These are phyloP conservation scores for Penicillium sp. DNA, from an alignment of 2,329 filamentous ascomycete species.

Conservation along the genomic window DNA sequence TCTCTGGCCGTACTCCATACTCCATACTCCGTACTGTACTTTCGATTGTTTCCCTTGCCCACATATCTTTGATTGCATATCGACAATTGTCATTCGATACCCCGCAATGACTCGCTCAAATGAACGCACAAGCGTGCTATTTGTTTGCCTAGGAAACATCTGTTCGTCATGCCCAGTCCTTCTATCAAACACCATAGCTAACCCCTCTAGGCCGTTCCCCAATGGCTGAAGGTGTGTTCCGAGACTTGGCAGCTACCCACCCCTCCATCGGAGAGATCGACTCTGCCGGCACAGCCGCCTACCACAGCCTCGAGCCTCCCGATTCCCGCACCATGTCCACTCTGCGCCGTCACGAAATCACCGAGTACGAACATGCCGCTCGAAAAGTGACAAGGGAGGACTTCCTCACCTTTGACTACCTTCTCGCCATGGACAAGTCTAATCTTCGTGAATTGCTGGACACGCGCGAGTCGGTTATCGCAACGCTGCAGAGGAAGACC, in stretches of 20 bases:
- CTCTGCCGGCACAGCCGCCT: conserved; percentile 86
- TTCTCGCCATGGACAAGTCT: conserved; percentile 88
- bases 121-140: conserved; percentile 69
- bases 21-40: neutral
- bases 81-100: neutral
- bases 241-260: conserved; percentile 62
- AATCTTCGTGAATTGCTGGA: conserved; percentile 73
- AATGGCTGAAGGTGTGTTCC: conserved; percentile 96
- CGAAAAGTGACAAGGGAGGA: conserved; percentile 72
- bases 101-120: conserved; percentile 24
- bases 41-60: neutral
- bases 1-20: neutral
- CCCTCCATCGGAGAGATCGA: conserved; percentile 70
- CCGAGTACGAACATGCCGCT: conserved; percentile 73
- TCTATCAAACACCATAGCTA: conserved; percentile 1
- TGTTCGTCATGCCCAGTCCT: conserved; percentile 52
- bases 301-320: conserved; percentile 75
- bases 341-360: conserved; percentile 72
- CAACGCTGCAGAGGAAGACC: conserved; percentile 47
- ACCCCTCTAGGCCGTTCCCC: conserved; percentile 66
- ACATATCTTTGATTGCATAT: neutral
- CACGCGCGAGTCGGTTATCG: conserved; percentile 55
- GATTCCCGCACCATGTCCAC: conserved; percentile 84
- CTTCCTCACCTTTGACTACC: conserved; percentile 85
- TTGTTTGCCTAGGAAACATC: conserved; percentile 97